Conservation (phyloP, 2,329 filamentous ascomycete genomes). For the Madurella mycetomatis region DNA sequence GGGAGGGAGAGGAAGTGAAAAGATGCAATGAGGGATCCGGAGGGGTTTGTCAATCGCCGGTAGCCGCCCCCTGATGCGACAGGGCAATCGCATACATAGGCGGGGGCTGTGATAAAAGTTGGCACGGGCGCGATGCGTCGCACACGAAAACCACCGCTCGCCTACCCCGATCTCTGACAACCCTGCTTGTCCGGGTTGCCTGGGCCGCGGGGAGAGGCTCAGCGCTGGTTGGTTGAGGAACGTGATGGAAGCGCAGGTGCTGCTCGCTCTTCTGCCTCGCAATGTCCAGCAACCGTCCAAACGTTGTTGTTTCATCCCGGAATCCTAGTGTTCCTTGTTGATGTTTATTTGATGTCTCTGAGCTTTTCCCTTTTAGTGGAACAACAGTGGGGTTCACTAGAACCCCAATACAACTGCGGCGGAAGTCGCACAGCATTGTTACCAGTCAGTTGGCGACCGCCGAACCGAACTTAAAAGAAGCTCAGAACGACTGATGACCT, state of each 20-base stretch:
- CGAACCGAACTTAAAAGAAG: too few relatives aligned
- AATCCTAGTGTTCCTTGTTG: neutral
- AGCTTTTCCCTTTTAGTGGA: too few relatives aligned
- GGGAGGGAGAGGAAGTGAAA: neutral
- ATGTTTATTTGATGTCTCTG: too few relatives aligned
- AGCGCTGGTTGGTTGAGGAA: slow-evolving; percentile 12
- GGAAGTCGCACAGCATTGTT: too few relatives aligned
- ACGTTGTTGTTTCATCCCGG: neutral
- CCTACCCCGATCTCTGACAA: neutral
- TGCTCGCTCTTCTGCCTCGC: neutral
- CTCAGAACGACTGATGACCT: too few relatives aligned
- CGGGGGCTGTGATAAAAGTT: neutral
- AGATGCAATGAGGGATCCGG: slow-evolving; percentile 6
- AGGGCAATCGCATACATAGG: neutral
- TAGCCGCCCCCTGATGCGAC: slow-evolving; percentile 9
- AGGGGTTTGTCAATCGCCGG: slow-evolving; percentile 8
- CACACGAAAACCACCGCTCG: neutral
- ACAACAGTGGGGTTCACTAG: too few relatives aligned
- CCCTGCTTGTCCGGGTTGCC: neutral
- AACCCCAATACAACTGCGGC: too few relatives aligned
- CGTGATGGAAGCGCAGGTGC: slow-evolving; percentile 4
- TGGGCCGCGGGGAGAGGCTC: neutral
- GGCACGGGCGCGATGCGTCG: neutral
- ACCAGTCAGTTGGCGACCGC: too few relatives aligned
- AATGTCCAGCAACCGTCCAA: neutral